Evolutionary conservation across 352 stramenopile species (phyloP).

Genomic region (Phytophthora europaea): DNA sequence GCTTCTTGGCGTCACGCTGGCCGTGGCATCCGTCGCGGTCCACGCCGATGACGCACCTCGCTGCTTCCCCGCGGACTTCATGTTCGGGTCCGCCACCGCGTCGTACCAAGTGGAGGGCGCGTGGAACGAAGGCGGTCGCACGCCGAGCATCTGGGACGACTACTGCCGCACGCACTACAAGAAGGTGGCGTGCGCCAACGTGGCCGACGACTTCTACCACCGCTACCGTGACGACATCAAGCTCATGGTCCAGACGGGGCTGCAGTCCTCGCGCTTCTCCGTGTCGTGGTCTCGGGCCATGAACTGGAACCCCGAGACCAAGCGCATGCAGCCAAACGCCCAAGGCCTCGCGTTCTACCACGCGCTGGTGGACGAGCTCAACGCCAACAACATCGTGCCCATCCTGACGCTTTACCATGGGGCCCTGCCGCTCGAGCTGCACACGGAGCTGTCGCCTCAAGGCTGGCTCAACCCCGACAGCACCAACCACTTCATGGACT

Average conservation of each 20-base stretch:
- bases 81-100: constrained; percentile 38
- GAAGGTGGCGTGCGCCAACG: constrained; percentile 87
- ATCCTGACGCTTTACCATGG: constrained; percentile 42
- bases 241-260: constrained; percentile 90
- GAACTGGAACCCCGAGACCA: constrained; percentile 32
- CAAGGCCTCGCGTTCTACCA: constrained; percentile 45
- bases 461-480: constrained; percentile 39
- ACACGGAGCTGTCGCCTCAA: constrained; percentile 52
- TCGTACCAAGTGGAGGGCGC: constrained; percentile 40
- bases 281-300: constrained; percentile 42
- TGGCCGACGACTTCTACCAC: constrained; percentile 94
- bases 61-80: constrained; percentile 38
- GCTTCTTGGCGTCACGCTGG: too few species aligned
- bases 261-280: constrained; percentile 85
- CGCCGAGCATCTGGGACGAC: constrained; percentile 37
- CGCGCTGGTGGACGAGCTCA: constrained; percentile 36
- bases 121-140: constrained; percentile 30
- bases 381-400: constrained; percentile 24
- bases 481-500: constrained; percentile 57
- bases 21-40: too few species aligned
- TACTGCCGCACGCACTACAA: constrained; percentile 45
- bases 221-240: constrained; percentile 85
- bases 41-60: background rate
- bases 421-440: constrained; percentile 26
- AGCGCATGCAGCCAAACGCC: constrained; percentile 33